Evolutionary conservation across 1,284 basidiomycete genomes (phyloP).

Genomic region (Ceratobasidium sp.): DNA sequence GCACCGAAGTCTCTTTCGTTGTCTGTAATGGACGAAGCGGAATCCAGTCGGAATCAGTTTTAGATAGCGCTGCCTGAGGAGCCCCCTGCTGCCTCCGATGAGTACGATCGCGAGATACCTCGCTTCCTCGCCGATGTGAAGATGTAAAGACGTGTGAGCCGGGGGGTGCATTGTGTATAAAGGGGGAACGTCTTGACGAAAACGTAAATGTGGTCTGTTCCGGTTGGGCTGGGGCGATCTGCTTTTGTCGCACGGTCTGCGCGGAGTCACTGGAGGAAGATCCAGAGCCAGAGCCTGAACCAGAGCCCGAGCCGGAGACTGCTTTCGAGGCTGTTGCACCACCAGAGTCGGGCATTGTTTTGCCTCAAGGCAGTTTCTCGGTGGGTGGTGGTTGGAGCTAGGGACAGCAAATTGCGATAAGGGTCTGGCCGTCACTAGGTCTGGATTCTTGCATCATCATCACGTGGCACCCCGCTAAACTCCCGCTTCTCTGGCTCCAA

Average conservation of each 20-base stretch:
- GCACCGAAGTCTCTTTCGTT: constrained; percentile 1
- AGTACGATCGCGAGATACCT: constrained; percentile 2
- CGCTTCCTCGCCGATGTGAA: neutral
- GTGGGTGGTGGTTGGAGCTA: constrained; percentile 29
- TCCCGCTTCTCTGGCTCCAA: constrained; percentile 7
- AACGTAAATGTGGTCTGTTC: constrained; percentile 38
- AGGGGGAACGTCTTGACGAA: constrained; percentile 36
- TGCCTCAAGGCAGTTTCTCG: neutral
- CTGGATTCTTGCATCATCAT: constrained; percentile 11
- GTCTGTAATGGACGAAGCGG: constrained; percentile 20
- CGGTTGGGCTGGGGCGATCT: neutral
- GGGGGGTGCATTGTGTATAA: constrained; percentile 33
- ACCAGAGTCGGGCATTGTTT: constrained; percentile 13
- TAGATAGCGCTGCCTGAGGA: neutral
- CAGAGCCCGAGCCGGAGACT: constrained; percentile 29
- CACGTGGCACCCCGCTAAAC: constrained; percentile 10
- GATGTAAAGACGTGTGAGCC: constrained; percentile 18
- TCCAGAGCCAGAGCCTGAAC: constrained; percentile 12
- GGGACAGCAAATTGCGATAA: too few species aligned
- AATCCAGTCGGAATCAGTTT: constrained; percentile 21
- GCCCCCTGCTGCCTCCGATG: constrained; percentile 20
- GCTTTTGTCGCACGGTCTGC: constrained; percentile 27
- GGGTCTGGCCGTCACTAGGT: too few species aligned
- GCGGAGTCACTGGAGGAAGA: constrained; percentile 27
- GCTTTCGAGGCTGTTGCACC: neutral